Base-by-base conservation (phyloP, 176 grass and related monocot species). In the Microstegium vimineum region DNA sequence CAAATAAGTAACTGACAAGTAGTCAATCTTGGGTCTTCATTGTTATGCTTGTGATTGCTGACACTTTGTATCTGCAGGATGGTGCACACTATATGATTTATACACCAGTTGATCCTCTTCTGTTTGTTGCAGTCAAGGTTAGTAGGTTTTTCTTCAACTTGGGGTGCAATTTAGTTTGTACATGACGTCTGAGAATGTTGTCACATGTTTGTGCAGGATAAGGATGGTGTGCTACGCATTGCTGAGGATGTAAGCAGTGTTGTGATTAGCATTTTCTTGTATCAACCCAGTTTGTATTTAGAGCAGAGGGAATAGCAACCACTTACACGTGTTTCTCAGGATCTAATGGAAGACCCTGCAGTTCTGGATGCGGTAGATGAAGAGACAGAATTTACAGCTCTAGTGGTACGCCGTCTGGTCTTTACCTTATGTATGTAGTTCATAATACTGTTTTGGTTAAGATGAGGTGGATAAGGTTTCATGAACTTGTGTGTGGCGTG, bases 21-120 rank as follows among this genome's bases (percentile, higher is more conserved):
- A 49, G 62, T 70, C 37, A 42, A 17, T 18, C 7, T 62, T 76
- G 51, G 26, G 30, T 23, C 70, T 88, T 66, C 14, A 16, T 68
- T 27, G 8, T 17, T 38, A 74, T 84, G 37, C 51, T 61, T 84
- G 41, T 40, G 37, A 69, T 73, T 76, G 32, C 28, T 88, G 60
- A 60, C 34, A 45, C 12, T 85, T 54, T 15, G 11, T 68, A 71
- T 36, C 54, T 85, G 35, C 88, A 98, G 95, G 95, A 98, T 65
- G 92, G 92, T 61, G 81, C 90, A 27, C 90, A 98, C 65, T 94
- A 98, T 84, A 98, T 98, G 92, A 94, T 98, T 52, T 98, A 98
- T 80, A 98, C 92, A 79, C 95, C 95, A 79, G 89, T 91, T 37
- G 95, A 98, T 89, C 95, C 92, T 74, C 90, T 98, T 79, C 46